A percentile compares a stretch with the other conserved stretches of the same genome.
Evolutionary conservation across 2,329 filamentous ascomycete species (phyloP).

Genomic region (Geosmithia flava): DNA sequence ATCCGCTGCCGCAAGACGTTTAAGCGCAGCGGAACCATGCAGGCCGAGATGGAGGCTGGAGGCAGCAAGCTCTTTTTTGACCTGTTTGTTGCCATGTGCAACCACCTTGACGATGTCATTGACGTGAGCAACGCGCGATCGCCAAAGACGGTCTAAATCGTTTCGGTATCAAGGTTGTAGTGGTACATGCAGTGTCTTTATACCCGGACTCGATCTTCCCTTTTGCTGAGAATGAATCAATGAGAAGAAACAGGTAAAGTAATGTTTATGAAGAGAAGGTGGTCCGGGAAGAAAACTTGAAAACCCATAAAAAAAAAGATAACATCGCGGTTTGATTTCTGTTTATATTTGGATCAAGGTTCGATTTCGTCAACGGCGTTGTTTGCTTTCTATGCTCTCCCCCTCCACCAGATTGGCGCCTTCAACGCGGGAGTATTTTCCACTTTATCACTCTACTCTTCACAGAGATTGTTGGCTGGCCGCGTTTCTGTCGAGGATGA

Average conservation of each 20-base stretch:
- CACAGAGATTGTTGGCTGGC: constrained; percentile 32
- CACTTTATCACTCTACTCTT: constrained; percentile 29
- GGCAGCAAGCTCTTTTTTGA: constrained; percentile 91
- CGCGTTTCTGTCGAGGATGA: constrained; percentile 25
- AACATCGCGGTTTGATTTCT: background rate
- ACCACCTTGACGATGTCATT: constrained; percentile 92
- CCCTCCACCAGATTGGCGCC: constrained; percentile 39
- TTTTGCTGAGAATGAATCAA: constrained; percentile 2
- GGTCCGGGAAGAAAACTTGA: background rate
- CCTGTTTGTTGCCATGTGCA: constrained; percentile 96
- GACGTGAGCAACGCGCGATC: constrained; percentile 62
- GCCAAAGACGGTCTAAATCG: constrained; percentile 41
- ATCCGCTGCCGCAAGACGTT: constrained; percentile 96
- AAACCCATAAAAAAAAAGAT: constrained; percentile 11
- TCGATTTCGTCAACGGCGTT: constrained; percentile 12
- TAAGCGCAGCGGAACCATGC: constrained; percentile 97
- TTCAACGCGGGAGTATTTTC: constrained; percentile 28
- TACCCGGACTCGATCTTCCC: background rate
- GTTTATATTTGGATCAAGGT: background rate
- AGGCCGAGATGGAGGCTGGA: constrained; percentile 94
- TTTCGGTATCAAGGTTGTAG: background rate
- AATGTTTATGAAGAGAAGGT: background rate
- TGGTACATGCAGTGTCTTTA: background rate
- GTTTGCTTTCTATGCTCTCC: constrained; percentile 24
- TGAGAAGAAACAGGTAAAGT: background rate